Conservation (phyloP, 345 rosid species). For the Dovyalis caffra region DNA sequence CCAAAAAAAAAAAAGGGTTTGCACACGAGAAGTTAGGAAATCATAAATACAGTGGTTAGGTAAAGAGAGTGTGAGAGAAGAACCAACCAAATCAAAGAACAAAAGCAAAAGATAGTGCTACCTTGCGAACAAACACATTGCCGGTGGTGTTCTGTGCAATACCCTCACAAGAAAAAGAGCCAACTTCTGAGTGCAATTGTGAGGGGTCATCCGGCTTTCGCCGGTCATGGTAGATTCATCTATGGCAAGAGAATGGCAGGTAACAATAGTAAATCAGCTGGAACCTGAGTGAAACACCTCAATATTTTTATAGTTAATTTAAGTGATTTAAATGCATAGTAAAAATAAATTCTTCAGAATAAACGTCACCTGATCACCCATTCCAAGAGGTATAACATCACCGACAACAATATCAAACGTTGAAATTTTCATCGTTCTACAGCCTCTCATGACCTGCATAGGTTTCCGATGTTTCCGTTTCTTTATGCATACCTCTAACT, state of each 20-base stretch:
- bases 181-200: constrained; percentile 43
- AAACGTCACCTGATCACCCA: constrained; percentile 85
- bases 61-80: constrained; percentile 32
- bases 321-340: neutral
- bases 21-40: neutral
- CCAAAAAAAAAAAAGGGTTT: neutral
- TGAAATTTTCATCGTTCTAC: constrained; percentile 73
- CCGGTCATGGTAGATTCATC: constrained; percentile 99
- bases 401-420: constrained; percentile 93
- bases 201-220: constrained; percentile 78
- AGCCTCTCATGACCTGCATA: constrained; percentile 85
- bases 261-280: constrained; percentile 91
- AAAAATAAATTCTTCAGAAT: neutral
- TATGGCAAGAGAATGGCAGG: constrained; percentile 89
- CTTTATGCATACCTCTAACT: constrained; percentile 65
- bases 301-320: neutral
- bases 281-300: constrained; percentile 49
- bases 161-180: constrained; percentile 64
- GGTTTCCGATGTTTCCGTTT: constrained; percentile 3
- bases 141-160: constrained; percentile 85
- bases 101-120: constrained; percentile 11
- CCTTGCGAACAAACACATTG: constrained; percentile 77
- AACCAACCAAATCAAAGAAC: neutral
- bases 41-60: neutral
- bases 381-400: too few species aligned